These are phyloP conservation scores for Sarocladium brachiariae DNA, from an alignment of 2,329 filamentous ascomycete genomes.

Conservation along the genomic window DNA sequence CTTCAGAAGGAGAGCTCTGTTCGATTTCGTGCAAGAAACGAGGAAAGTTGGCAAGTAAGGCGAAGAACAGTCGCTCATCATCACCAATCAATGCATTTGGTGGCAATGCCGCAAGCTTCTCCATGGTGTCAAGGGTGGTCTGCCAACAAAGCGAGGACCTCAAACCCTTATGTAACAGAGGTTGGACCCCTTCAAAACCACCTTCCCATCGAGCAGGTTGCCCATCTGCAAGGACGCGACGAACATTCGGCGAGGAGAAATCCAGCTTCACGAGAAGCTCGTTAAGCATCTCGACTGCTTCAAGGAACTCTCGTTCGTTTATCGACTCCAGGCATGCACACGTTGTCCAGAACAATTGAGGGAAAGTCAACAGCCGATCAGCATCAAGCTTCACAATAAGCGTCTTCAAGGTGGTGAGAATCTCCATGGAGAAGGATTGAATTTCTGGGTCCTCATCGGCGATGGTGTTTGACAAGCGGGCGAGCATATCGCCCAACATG, in stretches of 20 bases:
- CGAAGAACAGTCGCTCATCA: conserved; percentile 74
- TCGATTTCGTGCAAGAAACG: conserved; percentile 78
- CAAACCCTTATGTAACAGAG: conserved; percentile 83
- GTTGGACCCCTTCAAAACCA: conserved; percentile 76
- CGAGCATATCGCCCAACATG: conserved; percentile 97
- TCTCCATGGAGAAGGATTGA: conserved; percentile 96
- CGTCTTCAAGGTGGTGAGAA: conserved; percentile 85
- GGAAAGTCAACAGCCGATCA: conserved; percentile 77
- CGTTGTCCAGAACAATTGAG: conserved; percentile 95
- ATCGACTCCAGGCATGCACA: conserved; percentile 95
- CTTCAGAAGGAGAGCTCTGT: conserved; percentile 46
- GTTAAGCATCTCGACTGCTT: conserved; percentile 86
- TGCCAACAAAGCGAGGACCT: conserved; percentile 80
- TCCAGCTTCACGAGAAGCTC: conserved; percentile 80
- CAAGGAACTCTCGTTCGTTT: conserved; percentile 90
- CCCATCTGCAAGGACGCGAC: conserved; percentile 66
- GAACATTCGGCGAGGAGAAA: conserved; percentile 61
- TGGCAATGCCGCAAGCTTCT: conserved; percentile 71
- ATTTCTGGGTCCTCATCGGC: conserved; percentile 92
- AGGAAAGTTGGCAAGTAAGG: conserved; percentile 86
- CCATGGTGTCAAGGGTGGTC: conserved; percentile 67
- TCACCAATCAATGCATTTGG: conserved; percentile 76
- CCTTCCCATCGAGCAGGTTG: conserved; percentile 86
- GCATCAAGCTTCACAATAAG: conserved; percentile 80
- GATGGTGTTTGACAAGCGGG: conserved; percentile 90